Conservation (phyloP, 2,329 filamentous ascomycete genomes). For the Trichoderma oligosporum region DNA sequence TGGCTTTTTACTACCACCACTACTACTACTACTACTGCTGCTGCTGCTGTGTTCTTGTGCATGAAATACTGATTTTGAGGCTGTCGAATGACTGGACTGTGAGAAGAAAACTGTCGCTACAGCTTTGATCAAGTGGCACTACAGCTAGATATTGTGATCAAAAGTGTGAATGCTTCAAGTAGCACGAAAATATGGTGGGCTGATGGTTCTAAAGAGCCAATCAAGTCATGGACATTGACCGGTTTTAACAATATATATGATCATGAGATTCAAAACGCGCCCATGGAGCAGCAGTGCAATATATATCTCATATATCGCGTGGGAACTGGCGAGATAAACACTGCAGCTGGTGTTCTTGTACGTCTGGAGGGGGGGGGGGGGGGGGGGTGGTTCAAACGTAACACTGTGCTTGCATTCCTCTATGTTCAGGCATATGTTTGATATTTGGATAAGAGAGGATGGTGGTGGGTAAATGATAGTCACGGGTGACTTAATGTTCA, state of each 20-base stretch:
- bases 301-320: neutral
- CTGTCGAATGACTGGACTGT: too few relatives aligned
- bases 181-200: neutral
- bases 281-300: slow-evolving; percentile 9
- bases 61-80: neutral
- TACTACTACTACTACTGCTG: too few relatives aligned
- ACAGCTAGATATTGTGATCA: neutral
- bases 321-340: neutral
- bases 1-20: too few relatives aligned
- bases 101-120: too few relatives aligned
- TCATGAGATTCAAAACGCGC: slow-evolving; percentile 8
- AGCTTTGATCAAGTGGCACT: neutral
- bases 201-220: neutral
- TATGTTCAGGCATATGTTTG: too few relatives aligned
- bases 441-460: too few relatives aligned
- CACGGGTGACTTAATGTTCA: too few relatives aligned
- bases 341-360: neutral
- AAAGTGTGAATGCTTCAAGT: too few relatives aligned
- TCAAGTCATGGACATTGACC: neutral
- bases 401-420: too few relatives aligned
- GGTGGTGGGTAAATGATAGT: too few relatives aligned
- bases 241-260: neutral
- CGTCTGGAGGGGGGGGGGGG: neutral
- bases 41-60: too few relatives aligned
- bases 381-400: too few relatives aligned